phyloP scores from a whole-genome alignment of 441 rosid genomes.

The Monsonia emarginata region DNA sequence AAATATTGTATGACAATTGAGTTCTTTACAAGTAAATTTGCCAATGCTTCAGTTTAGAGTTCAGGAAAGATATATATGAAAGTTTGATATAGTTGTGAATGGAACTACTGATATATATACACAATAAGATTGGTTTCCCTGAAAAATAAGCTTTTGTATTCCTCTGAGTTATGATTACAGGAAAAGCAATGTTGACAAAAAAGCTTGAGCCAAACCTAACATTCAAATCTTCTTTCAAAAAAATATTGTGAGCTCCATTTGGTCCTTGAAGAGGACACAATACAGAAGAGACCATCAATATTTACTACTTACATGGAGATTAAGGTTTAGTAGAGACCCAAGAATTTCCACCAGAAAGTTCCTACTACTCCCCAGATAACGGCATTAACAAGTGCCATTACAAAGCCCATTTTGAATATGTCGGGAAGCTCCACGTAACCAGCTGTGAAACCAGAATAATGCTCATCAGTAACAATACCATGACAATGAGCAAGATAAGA shows the following conservation, averaged over 20 bases:
- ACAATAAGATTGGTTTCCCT: neutral
- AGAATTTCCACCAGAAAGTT: constrained; percentile 87
- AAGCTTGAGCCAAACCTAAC: neutral
- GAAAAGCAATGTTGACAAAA: neutral
- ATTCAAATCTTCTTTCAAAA: neutral
- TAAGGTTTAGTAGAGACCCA: constrained; percentile 61
- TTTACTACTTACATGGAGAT: constrained; percentile 22
- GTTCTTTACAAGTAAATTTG: no score
- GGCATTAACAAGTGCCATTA: constrained; percentile 63
- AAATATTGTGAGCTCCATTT: neutral
- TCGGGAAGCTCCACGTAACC: constrained; percentile 82
- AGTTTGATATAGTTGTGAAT: no score
- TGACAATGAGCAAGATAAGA: neutral
- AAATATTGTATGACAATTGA: no score
- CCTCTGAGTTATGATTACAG: neutral
- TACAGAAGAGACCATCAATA: neutral
- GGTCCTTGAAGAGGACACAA: neutral
- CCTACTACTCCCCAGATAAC: constrained; percentile 74
- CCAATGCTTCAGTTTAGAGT: no score
- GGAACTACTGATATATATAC: no score
- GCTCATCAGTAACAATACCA: constrained; percentile 10
- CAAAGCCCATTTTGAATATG: constrained; percentile 70
- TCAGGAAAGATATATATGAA: no score
- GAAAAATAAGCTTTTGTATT: neutral
- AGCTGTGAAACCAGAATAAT: constrained; percentile 33